phyloP scores from a whole-genome alignment of 352 stramenopile genomes.

The Phytophthora boehmeriae region DNA sequence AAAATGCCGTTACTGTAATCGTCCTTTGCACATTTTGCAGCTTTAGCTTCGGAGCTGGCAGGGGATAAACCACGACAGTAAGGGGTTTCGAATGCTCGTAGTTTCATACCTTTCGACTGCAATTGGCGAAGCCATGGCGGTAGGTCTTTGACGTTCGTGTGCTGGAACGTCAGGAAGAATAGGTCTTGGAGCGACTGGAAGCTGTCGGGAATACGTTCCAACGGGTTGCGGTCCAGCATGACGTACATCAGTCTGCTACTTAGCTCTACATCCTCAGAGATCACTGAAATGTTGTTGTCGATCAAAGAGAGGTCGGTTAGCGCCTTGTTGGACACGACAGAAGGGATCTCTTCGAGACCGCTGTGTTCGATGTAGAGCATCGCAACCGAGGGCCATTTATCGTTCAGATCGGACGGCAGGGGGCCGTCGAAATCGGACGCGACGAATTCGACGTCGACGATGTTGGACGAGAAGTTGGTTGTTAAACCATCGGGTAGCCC shows the following conservation, averaged over 20 bases:
- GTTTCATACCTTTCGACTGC: not conserved
- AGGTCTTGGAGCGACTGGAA: constrained; percentile 11
- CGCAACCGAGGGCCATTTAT: constrained; percentile 34
- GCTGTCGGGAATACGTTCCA: constrained; percentile 16
- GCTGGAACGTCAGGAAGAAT: constrained; percentile 19
- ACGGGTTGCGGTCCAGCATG: constrained; percentile 44
- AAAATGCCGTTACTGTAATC: constrained; percentile 26
- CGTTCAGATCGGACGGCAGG: constrained; percentile 30
- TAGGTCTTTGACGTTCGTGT: constrained; percentile 15
- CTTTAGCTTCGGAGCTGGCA: not conserved
- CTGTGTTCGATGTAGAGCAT: constrained; percentile 54
- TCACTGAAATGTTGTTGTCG: constrained; percentile 42
- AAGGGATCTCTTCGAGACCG: constrained; percentile 33
- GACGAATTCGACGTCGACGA: constrained; percentile 47
- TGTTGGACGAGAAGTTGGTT: constrained; percentile 27
- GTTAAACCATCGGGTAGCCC: constrained; percentile 39
- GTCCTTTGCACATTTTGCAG: constrained; percentile 7
- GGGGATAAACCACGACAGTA: constrained; percentile 12
- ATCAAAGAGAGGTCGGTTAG: constrained; percentile 43
- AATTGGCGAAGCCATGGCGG: constrained; percentile 20
- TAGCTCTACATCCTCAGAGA: constrained; percentile 27
- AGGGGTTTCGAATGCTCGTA: constrained; percentile 19
- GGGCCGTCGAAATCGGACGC: constrained; percentile 23
- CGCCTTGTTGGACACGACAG: constrained; percentile 17
- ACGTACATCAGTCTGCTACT: constrained; percentile 35